These are phyloP conservation scores for Pseudopyrenochaeta lycopersici DNA, from an alignment of 2,329 filamentous ascomycete species.

Conservation along the genomic window DNA sequence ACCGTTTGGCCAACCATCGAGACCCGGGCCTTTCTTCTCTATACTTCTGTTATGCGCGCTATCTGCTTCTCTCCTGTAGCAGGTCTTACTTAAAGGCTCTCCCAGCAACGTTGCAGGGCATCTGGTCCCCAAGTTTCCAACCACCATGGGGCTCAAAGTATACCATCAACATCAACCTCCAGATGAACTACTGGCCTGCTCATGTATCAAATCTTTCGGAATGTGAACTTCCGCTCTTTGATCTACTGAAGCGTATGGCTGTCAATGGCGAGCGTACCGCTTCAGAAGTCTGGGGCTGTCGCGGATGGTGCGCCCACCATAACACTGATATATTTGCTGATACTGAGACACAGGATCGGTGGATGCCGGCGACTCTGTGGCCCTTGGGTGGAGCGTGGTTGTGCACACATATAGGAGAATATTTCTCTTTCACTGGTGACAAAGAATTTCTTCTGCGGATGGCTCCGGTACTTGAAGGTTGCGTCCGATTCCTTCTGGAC, in stretches of 20 bases:
- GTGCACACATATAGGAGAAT: slow-evolving; percentile 30
- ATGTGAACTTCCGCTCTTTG: slow-evolving; percentile 54
- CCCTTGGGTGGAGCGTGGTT: slow-evolving; percentile 40
- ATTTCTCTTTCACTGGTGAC: slow-evolving; percentile 32
- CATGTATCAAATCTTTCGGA: slow-evolving; percentile 39
- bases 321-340: slow-evolving; percentile 40
- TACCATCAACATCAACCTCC: slow-evolving; percentile 62
- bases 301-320: slow-evolving; percentile 39
- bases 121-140: slow-evolving; percentile 54
- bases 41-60: slow-evolving; percentile 52
- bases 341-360: slow-evolving; percentile 30
- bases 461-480: slow-evolving; percentile 44
- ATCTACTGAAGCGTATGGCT: slow-evolving; percentile 50
- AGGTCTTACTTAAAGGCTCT: slow-evolving; percentile 40
- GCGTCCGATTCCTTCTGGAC: slow-evolving; percentile 51
- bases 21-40: slow-evolving; percentile 37
- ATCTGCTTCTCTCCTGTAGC: slow-evolving; percentile 48
- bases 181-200: slow-evolving; percentile 64
- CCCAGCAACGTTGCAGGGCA: slow-evolving; percentile 57
- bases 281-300: slow-evolving; percentile 24
- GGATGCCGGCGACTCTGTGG: slow-evolving; percentile 36
- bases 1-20: not conserved
- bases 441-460: slow-evolving; percentile 14
- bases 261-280: slow-evolving; percentile 38
- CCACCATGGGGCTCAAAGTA: slow-evolving; percentile 60